Percentiles rank a stretch among this genome's conserved stretches.
Conservation (phyloP, 352 stramenopile species). For the Peronospora belbahrii region DNA sequence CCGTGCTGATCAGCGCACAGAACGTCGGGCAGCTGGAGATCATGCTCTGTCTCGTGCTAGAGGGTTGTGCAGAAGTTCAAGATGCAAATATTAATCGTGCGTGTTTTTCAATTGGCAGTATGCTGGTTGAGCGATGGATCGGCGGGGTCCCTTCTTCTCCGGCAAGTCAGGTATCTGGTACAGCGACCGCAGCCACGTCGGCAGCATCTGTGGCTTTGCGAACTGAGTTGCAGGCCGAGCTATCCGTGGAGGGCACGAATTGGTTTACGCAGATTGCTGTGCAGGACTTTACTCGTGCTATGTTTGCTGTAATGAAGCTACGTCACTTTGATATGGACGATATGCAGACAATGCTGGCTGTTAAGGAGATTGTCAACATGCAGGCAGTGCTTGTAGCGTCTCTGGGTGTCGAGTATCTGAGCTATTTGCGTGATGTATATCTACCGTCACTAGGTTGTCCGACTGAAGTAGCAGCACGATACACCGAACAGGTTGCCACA, state of each 20-base stretch:
- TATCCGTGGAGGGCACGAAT: conserved; percentile 28
- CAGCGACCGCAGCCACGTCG: conserved; percentile 13
- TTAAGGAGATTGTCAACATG: conserved; percentile 74
- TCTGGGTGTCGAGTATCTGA: conserved; percentile 53
- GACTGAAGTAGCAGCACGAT: conserved; percentile 43
- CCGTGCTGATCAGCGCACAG: conserved; percentile 53
- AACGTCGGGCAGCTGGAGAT: conserved; percentile 62
- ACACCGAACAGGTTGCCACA: conserved; percentile 49
- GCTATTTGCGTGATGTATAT: conserved; percentile 54
- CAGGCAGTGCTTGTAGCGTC: conserved; percentile 53
- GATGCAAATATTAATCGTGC: conserved; percentile 71
- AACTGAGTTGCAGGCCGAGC: conserved; percentile 19
- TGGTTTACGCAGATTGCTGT: conserved; percentile 56
- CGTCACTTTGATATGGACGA: conserved; percentile 69
- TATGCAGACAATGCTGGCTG: conserved; percentile 46
- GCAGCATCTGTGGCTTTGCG: conserved; percentile 20
- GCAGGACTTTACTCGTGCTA: conserved; percentile 59
- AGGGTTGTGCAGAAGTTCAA: conserved; percentile 57
- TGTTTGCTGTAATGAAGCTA: conserved; percentile 61
- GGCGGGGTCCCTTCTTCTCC: conserved; percentile 19
- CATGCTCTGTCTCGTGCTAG: conserved; percentile 56
- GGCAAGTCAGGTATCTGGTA: conserved; percentile 17
- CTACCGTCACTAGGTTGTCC: conserved; percentile 54
- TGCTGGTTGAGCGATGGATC: conserved; percentile 60
- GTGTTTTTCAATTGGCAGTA: conserved; percentile 66